These are phyloP conservation scores for Barnettozyma sucrosica DNA, from an alignment of 805 yeast genomes.

Conservation along the genomic window DNA sequence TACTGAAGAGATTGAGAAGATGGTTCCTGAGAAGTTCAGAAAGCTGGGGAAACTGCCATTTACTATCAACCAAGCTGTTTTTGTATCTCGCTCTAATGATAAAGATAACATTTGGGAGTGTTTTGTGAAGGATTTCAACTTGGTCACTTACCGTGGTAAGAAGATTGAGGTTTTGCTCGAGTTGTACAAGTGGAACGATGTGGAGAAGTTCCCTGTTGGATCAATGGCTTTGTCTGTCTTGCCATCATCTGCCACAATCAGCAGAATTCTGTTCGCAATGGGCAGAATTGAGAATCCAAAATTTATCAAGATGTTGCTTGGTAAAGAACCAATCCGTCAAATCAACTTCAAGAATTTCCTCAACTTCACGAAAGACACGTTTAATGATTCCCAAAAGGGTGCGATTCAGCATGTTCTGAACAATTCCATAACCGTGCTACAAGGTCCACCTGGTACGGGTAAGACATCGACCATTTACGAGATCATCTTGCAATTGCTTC, in stretches of 20 bases:
- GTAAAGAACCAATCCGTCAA: conserved; percentile 49
- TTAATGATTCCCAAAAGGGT: conserved; percentile 54
- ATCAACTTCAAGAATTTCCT: conserved; percentile 51
- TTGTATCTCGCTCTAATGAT: conserved; percentile 41
- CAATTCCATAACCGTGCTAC: conserved; percentile 47
- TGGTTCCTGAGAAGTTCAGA: conserved; percentile 46
- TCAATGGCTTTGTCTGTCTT: conserved; percentile 38
- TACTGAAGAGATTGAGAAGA: conserved; percentile 43
- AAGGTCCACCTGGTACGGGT: conserved; percentile 84
- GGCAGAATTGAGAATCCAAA: conserved; percentile 46
- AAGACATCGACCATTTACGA: conserved; percentile 70
- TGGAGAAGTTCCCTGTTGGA: conserved; percentile 39
- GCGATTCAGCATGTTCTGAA: conserved; percentile 32
- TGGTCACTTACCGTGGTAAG: conserved; percentile 24
- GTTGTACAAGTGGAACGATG: conserved; percentile 54
- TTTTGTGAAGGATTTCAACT: conserved; percentile 40
- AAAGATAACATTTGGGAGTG: conserved; percentile 57
- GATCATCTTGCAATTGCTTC: conserved; percentile 48
- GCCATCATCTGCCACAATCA: conserved; percentile 59
- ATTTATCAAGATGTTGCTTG: conserved; percentile 48
- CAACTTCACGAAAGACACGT: conserved; percentile 41
- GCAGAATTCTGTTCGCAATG: conserved; percentile 64
- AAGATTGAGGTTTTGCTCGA: conserved; percentile 42
- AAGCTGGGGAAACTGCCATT: conserved; percentile 56
- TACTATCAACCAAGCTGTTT: conserved; percentile 49